Base-by-base conservation (phyloP, 208 protist genomes). In the Acanthamoeba quina region DNA sequence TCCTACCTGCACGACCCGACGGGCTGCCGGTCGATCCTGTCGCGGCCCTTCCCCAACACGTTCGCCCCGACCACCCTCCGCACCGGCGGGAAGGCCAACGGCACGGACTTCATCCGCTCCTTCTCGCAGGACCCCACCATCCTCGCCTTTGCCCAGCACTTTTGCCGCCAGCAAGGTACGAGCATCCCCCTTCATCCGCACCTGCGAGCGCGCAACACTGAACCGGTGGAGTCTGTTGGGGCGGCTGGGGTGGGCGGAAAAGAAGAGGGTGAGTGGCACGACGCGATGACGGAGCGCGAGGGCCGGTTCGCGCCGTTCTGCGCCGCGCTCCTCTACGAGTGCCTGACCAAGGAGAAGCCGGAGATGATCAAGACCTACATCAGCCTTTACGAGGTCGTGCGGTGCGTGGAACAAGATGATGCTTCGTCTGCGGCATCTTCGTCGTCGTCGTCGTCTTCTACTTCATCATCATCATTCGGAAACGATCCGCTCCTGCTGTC, bases 111-210 rank as follows among this genome's bases (percentile, higher is more conserved):
- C 49, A 34, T 96, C 31, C 74, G 76, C 52, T 66, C 88, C 13
- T 96, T 95, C 93, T 95, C 94, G 60, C 86, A 92, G 15, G 95
- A 96, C 72, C 78, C 86, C 41, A 72, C 64, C 49, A 58, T 96
- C 37, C 62, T 95, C 19, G 52, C 88, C 31, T 96, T 96, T 92
- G 94, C 94, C 9, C 85, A 86, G 37, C 90, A 96, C 66, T 96
- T 95, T 78, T 95, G 94, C 56, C 44, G 56, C 44, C 34, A 58
- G 68, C 66, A 26, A n/a, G 52, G 34, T 31, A 26, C 29, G 19
- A n/a, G 4, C 21, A 13, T 34, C 31, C 11, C 56, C 1, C 44
- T 1, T 15, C 76, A 29, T n/a, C 15, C 74, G 37, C 74, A 83
- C 6, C 10, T 17, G 37, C 34, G 19, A 15, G 19, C 54, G 13